Percentiles rank a stretch among this genome's conserved stretches.
These are phyloP conservation scores for Leishmania major DNA, from an alignment of 208 protist species.

Conservation along the genomic window DNA sequence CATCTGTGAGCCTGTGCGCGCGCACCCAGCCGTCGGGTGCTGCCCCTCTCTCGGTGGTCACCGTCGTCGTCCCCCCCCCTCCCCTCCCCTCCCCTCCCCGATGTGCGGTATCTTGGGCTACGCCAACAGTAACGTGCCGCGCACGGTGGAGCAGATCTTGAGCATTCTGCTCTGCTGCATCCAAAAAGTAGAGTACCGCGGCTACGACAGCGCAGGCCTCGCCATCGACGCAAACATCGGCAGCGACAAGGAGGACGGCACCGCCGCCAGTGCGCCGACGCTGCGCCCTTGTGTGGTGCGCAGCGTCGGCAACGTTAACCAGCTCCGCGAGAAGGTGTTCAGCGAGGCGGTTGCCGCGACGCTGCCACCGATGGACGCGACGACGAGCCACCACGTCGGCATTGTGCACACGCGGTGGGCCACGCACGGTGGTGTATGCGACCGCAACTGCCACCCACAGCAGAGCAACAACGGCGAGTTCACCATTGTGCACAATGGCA, in stretches of 20 bases:
- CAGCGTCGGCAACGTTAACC: slow-evolving; percentile 82
- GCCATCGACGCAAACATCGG: slow-evolving; percentile 49
- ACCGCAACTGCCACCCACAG: slow-evolving; percentile 95
- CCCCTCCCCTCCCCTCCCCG: neutral
- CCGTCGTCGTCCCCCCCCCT: neutral
- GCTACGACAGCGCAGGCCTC: slow-evolving; percentile 96
- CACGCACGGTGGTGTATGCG: slow-evolving; percentile 94
- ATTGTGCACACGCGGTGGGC: slow-evolving; percentile 98
- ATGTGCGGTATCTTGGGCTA: slow-evolving; percentile 94
- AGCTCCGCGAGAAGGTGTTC: slow-evolving; percentile 59
- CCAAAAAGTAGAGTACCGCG: slow-evolving; percentile 94
- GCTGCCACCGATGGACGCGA: slow-evolving; percentile 44
- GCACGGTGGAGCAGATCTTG: slow-evolving; percentile 61
- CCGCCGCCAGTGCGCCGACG: neutral
- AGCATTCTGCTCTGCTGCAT: slow-evolving; percentile 84
- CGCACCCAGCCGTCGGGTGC: neutral
- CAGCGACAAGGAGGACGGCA: neutral
- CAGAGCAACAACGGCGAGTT: slow-evolving; percentile 77
- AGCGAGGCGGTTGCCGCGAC: slow-evolving; percentile 17
- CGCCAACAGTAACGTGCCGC: slow-evolving; percentile 40
- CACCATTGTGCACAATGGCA: slow-evolving; percentile 96
- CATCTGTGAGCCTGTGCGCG: neutral
- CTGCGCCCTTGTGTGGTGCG: slow-evolving; percentile 56
- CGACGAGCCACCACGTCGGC: slow-evolving; percentile 55
- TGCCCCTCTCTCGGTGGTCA: neutral